phyloP scores from a whole-genome alignment of 2,329 filamentous ascomycete genomes.

The Gnomoniopsis smithogilvyi region DNA sequence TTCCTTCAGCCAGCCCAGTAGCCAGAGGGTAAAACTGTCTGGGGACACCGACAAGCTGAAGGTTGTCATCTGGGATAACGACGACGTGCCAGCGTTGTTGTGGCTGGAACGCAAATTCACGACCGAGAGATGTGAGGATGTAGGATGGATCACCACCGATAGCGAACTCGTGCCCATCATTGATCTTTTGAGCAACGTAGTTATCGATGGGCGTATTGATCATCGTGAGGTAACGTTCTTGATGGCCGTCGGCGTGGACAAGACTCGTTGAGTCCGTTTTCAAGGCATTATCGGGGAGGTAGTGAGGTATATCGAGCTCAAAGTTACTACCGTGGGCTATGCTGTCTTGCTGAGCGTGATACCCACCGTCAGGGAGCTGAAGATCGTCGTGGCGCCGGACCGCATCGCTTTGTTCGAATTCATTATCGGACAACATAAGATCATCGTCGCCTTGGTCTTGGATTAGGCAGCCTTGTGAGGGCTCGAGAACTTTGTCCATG shows the following conservation, averaged over 20 bases:
- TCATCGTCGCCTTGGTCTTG: background rate
- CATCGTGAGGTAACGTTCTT: background rate
- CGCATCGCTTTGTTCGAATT: too few species aligned
- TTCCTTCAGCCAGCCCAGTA: background rate
- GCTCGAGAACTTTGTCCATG: background rate
- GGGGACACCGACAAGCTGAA: background rate
- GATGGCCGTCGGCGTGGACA: background rate
- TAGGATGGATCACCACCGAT: background rate
- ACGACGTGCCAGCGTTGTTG: background rate
- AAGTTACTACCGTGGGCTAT: background rate
- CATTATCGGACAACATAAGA: too few species aligned
- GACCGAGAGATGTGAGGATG: background rate
- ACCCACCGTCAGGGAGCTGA: too few species aligned
- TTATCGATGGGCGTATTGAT: background rate
- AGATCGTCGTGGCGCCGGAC: too few species aligned
- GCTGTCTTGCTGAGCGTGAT: too few species aligned
- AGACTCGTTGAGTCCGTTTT: background rate
- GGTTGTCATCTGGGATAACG: background rate
- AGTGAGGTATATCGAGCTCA: background rate
- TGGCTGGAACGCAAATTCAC: background rate
- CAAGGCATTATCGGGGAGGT: background rate
- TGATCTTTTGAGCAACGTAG: constrained; percentile 1
- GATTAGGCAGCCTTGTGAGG: too few species aligned
- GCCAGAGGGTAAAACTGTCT: background rate
- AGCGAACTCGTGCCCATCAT: background rate